Percentiles rank a stretch among this genome's conserved stretches.
These are phyloP conservation scores for Neurospora cerealis DNA, from an alignment of 495 filamentous ascomycete genomes.

Conservation along the genomic window DNA sequence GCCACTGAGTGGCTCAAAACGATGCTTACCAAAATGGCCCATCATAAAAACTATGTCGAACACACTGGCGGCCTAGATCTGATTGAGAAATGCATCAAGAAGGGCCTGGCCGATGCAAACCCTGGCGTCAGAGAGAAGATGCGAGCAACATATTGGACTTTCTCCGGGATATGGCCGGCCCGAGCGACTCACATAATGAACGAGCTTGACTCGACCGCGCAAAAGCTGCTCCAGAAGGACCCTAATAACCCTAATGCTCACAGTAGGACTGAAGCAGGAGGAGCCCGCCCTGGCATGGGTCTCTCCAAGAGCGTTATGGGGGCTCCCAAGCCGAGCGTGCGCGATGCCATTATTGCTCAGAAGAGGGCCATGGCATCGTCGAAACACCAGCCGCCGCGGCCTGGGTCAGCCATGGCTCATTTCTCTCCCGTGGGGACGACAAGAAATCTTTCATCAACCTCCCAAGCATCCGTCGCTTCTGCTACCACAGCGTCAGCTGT, in stretches of 20 bases:
- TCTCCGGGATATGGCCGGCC: constrained; percentile 64
- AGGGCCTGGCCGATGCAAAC: constrained; percentile 76
- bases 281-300: constrained; percentile 39
- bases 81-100: constrained; percentile 80
- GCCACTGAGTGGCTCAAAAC: constrained; percentile 77
- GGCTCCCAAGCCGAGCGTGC: constrained; percentile 50
- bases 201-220: constrained; percentile 61
- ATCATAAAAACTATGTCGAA: constrained; percentile 73
- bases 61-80: constrained; percentile 71
- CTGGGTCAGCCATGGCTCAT: constrained; percentile 63
- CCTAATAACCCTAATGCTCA: constrained; percentile 65
- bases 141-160: constrained; percentile 78
- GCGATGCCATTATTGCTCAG: constrained; percentile 73
- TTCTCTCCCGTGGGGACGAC: constrained; percentile 48
- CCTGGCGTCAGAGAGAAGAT: constrained; percentile 76
- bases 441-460: constrained; percentile 30
- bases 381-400: constrained; percentile 54
- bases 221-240: constrained; percentile 66
- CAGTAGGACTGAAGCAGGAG: constrained; percentile 39
- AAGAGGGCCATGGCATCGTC: constrained; percentile 52
- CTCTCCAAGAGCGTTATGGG: constrained; percentile 47
- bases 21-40: constrained; percentile 63
- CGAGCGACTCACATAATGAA: constrained; percentile 67
- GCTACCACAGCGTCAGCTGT: constrained; percentile 21
- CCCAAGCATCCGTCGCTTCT: constrained; percentile 29